Conservation (phyloP, 768 basidiomycete species). For the Hericium erinaceus region DNA sequence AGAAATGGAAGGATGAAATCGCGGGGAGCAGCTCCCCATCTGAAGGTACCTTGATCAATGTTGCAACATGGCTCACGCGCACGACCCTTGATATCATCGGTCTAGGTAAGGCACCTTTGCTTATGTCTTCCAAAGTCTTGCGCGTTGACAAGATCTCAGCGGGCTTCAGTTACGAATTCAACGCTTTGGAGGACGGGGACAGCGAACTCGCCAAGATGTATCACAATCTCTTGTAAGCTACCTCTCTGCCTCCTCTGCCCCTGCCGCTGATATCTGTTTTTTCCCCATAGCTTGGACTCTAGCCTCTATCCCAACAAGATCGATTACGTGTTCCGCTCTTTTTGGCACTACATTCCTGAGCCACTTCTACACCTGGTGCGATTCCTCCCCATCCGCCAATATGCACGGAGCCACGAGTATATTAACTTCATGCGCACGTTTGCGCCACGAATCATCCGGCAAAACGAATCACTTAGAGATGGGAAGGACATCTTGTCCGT, state of each 20-base stretch:
- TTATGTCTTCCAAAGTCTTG: not conserved
- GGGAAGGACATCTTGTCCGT: slow-evolving; percentile 12
- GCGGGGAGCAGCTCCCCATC: not conserved
- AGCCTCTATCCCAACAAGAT: slow-evolving; percentile 8
- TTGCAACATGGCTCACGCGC: slow-evolving; percentile 14
- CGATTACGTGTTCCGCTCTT: slow-evolving; percentile 7
- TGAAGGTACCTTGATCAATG: not conserved
- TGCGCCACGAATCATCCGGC: slow-evolving; percentile 1
- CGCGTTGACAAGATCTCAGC: not conserved
- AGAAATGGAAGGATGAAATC: slow-evolving; percentile 1
- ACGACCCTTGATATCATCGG: slow-evolving; percentile 20
- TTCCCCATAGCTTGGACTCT: slow-evolving; percentile 6
- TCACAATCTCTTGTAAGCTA: slow-evolving; percentile 8
- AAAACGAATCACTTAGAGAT: slow-evolving; percentile 1
- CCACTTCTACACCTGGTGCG: slow-evolving; percentile 9
- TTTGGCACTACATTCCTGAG: slow-evolving; percentile 9
- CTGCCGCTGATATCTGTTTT: not conserved
- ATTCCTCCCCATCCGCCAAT: slow-evolving; percentile 10
- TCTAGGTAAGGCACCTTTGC: slow-evolving; percentile 10
- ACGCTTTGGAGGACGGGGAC: slow-evolving; percentile 6
- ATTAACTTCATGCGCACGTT: slow-evolving; percentile 1
- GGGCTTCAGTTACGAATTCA: slow-evolving; percentile 12
- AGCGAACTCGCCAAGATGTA: slow-evolving; percentile 2
- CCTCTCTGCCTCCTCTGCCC: not conserved
- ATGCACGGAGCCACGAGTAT: slow-evolving; percentile 7